Base-by-base conservation (phyloP, 768 basidiomycete species). In the Hygrocybe coccinea region DNA sequence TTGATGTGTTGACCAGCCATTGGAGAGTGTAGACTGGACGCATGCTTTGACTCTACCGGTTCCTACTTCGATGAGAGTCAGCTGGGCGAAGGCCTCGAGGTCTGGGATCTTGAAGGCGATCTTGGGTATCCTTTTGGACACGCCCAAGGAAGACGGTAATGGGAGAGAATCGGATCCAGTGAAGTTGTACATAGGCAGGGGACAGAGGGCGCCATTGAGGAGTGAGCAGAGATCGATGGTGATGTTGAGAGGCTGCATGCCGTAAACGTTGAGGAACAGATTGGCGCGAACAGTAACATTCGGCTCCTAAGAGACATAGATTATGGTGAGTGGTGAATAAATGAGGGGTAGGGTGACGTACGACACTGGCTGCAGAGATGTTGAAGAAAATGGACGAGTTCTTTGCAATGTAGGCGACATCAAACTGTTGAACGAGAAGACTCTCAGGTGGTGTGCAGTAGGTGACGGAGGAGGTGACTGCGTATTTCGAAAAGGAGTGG, bases 61-160 rank as follows among this genome's bases (percentile, higher is more conserved):
- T 48, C 75, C 73, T 33, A 83, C 79, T 58, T 90, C 83, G 2
- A 75, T 80, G 38, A 95, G 77, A 5, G 84, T 80, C 52, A 97
- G 73, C 62, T 92, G 88, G 0, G 85, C 93, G 64, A 82, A 93
- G 15, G 89, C 93, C 67, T 97, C 93, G 5, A 97, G 77, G 70
- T 99, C 90, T 4, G 95, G 95, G 36, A 99, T 87, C 39, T 76
- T 72, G 69, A 85, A 99, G 0, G 90, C 92, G 50, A 95, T 89
- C 19, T 69, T 69, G 0, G 94, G 93, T n/a, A 95, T 76, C 56
- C 73, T 69, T 36, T 75, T 69, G 19, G 76, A 64, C 39, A 91
- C 73, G 39, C 79, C 77, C 44, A 87, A 68, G 21, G 82, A 80
- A 29, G 76, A 64, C 0, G 89, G 87, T 0, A 92, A 73, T 2